Evolutionary conservation across 2,329 filamentous ascomycete species (phyloP).

Genomic region (Aspergillus intermedius): DNA sequence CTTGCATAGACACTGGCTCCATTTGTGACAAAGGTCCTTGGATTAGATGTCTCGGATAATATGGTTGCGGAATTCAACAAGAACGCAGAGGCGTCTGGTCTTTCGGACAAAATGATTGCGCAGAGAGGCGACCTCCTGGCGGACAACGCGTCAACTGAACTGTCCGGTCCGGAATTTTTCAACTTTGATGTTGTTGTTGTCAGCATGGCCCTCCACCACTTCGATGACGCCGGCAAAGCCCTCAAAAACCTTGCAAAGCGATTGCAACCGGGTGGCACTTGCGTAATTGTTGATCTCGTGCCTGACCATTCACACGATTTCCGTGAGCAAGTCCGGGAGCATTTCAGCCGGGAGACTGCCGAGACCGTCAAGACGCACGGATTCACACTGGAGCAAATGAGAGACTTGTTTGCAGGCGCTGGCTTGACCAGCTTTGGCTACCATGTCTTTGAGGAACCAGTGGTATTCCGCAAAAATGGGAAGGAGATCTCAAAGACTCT

Average conservation of each 20-base stretch:
- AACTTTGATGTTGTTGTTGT: slow-evolving; percentile 63
- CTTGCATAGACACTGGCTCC: slow-evolving; percentile 51
- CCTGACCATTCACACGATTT: slow-evolving; percentile 40
- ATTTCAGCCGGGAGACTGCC: slow-evolving; percentile 16
- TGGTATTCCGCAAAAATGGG: slow-evolving; percentile 36
- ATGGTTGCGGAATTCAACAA: slow-evolving; percentile 65
- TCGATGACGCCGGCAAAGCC: slow-evolving; percentile 57
- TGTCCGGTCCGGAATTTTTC: slow-evolving; percentile 57
- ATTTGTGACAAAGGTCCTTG: slow-evolving; percentile 57
- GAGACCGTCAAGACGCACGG: slow-evolving; percentile 60
- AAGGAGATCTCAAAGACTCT: slow-evolving; percentile 19
- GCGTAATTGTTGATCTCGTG: slow-evolving; percentile 63
- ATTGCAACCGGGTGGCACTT: slow-evolving; percentile 58
- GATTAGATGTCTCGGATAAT: slow-evolving; percentile 63
- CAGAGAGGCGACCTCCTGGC: slow-evolving; percentile 53
- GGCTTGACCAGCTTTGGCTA: slow-evolving; percentile 57
- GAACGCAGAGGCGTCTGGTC: slow-evolving; percentile 47
- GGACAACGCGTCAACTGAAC: slow-evolving; percentile 46
- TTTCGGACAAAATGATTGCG: slow-evolving; percentile 51
- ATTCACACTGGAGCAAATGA: slow-evolving; percentile 56
- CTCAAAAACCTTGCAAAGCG: slow-evolving; percentile 55
- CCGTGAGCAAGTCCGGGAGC: slow-evolving; percentile 15
- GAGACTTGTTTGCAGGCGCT: slow-evolving; percentile 56
- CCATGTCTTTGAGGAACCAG: slow-evolving; percentile 46
- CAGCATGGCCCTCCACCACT: slow-evolving; percentile 61